Percentiles rank a stretch among this genome's conserved stretches.
Evolutionary conservation across 345 rosid genomes (phyloP).

Genomic region (Eutrema yunnanense): DNA sequence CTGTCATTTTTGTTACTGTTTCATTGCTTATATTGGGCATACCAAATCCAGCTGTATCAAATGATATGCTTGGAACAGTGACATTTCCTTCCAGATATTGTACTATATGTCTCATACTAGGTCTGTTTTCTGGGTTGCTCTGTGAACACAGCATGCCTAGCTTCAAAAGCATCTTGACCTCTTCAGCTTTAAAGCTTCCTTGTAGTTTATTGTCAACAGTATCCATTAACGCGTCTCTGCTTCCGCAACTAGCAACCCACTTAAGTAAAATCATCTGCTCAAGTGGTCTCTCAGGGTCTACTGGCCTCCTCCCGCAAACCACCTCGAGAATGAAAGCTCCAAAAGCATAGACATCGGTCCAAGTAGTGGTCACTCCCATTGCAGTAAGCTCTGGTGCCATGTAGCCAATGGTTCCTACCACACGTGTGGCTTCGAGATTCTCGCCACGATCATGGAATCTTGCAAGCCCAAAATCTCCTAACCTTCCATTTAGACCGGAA

Average conservation of each 20-base stretch:
- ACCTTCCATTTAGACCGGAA: neutral
- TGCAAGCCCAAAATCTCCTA: neutral
- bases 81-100: constrained; percentile 32
- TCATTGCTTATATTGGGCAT: constrained; percentile 23
- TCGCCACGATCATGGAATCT: neutral
- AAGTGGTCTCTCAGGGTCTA: constrained; percentile 19
- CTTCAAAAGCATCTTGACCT: constrained; percentile 29
- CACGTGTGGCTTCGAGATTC: neutral
- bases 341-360: neutral
- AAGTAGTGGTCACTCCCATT: neutral
- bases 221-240: constrained; percentile 10
- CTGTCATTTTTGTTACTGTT: constrained; percentile 2
- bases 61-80: neutral
- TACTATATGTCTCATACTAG: constrained; percentile 28
- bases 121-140: constrained; percentile 16
- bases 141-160: constrained; percentile 44
- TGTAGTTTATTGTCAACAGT: constrained; percentile 28
- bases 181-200: constrained; percentile 1
- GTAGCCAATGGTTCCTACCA: neutral
- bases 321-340: neutral
- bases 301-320: neutral
- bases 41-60: constrained; percentile 21
- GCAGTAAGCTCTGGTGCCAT: neutral
- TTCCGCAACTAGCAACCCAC: constrained; percentile 23
- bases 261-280: constrained; percentile 18